Base-by-base conservation (phyloP, 2,329 filamentous ascomycete genomes). In the Penicillium freii region DNA sequence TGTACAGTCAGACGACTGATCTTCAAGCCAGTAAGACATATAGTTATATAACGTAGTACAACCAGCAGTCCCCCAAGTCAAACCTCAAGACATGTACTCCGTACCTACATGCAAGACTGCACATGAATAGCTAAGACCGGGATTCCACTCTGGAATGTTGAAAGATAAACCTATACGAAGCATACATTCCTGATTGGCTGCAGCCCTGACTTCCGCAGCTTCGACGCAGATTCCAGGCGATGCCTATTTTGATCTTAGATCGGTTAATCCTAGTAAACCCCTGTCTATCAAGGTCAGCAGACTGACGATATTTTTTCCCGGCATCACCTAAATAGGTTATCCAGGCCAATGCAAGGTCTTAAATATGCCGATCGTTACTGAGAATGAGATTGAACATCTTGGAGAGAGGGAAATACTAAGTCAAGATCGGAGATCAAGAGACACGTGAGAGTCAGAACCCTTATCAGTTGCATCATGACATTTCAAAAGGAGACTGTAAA, bases 381-480 rank as follows among this genome's bases (percentile, higher is more conserved):
- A 44, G 43, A 34, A 36, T n/a, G 33, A n/a, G 3, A 25, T 4
- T 17, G 15, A 39, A 47, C 46, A 11, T 1, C 17, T 36, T 38
- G 15, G 33, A 33, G 31, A 36, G 13, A 2, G 17, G 3, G 17
- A 38, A 5, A 38, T 50, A 43, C 44, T 39, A 19, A 44, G 40
- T 27, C 36, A 31, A 45, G 48, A 51, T 51, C 42, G 52, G 43
- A 54, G 52, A 61, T 64, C 57, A 40, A 39, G 44, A 31, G 19
- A 29, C 62, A 65, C 63, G 63, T 65, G 63, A 65, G 63, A 47
- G 39, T 13, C 21, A 39, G 43, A 65, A 57, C 62, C 62, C 63
- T 64, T 63, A 64, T 64, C 60, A 46, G 56, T 62, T 62, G 61
- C 57, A 61, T 61, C 56, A 62, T 59, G 23, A 56, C 29, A 44